Evolutionary conservation across 805 yeast genomes (phyloP), one percentile per base, ranked within the genome.

Genomic region (Sugiyamaella valdiviana): DNA sequence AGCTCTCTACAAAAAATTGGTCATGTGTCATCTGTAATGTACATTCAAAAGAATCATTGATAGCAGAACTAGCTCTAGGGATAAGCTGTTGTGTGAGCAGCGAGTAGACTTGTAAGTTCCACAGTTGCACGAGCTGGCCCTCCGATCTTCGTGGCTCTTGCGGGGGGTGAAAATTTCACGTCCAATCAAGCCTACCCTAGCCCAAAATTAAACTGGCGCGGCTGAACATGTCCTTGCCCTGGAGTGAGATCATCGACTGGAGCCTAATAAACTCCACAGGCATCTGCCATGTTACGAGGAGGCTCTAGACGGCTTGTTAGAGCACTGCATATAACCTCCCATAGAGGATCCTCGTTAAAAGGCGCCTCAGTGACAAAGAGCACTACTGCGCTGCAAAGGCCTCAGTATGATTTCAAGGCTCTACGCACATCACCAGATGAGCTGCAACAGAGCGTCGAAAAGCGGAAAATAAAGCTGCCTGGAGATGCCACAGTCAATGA

Each of bases 371-470:
- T 20, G 9, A 14, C 23, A 7, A 24, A 26, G 38, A 44, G 42
- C 24, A 42, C 50, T 23, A 39, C 50, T 7, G 39, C 59, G 36
- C 44, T 57, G 22, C 50, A 48, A 29, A 22, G 41, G 29, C 61
- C 61, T 10, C 56, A 53, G 21, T 56, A 47, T 47, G 54, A 57
- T 35, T 44, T 49, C 45, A 51, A 48, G 22, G 35, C 41, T 6
- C 36, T 57, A 24, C 26, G 48, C 17, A 26, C 20, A 14, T 47
- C 51, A 17, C 46, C 52, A 4, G 53, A 49, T 4, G 46, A 32
- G 17, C 61, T 51, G 36, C 57, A 60, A 16, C 54, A 52, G 21
- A 57, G 62, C 39, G 52, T 61, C 4, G 52, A 50, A 6, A 44
- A 53, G 16, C 55, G 68, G 9, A 48, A 53, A 9, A 55, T 52